These are phyloP conservation scores for Fusarium ambrosium DNA, from an alignment of 2,329 filamentous ascomycete genomes.

Conservation along the genomic window DNA sequence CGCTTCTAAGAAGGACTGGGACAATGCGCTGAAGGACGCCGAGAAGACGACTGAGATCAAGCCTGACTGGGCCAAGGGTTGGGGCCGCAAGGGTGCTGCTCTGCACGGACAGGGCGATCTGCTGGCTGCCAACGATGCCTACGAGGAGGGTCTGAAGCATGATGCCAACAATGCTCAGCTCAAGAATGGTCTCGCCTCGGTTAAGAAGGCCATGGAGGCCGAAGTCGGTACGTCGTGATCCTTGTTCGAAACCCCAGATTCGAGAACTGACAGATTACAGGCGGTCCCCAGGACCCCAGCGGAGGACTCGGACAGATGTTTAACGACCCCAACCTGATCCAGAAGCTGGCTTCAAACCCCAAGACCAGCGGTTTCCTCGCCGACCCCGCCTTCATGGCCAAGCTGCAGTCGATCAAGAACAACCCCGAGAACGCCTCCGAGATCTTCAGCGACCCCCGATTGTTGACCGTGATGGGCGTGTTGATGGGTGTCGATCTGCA, in stretches of 20 bases:
- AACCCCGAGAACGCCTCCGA: conserved; percentile 85
- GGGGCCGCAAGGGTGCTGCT: conserved; percentile 92
- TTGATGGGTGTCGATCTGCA: conserved; percentile 94
- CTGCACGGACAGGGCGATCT: conserved; percentile 90
- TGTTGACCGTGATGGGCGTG: conserved; percentile 94
- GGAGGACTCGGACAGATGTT: conserved; percentile 93
- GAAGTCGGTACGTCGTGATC: conserved; percentile 52
- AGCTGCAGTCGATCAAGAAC: conserved; percentile 83
- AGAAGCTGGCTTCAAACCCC: conserved; percentile 93
- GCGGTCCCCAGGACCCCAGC: conserved; percentile 68
- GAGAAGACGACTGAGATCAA: conserved; percentile 95
- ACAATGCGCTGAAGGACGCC: conserved; percentile 87
- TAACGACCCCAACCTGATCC: conserved; percentile 88
- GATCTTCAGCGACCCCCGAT: conserved; percentile 88
- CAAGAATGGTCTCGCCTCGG: conserved; percentile 87
- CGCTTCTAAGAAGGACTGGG: conserved; percentile 90
- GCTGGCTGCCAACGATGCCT: conserved; percentile 87
- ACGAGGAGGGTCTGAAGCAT: conserved; percentile 92
- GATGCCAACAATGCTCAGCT: conserved; percentile 93
- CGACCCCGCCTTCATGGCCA: conserved; percentile 90
- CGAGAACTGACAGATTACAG: conserved; percentile 33
- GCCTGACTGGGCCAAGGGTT: conserved; percentile 98
- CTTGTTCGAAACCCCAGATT: neutral
- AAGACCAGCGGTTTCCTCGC: conserved; percentile 88
- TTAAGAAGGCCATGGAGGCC: conserved; percentile 87